Evolutionary conservation across 2,329 filamentous ascomycete genomes (phyloP).

Genomic region (Penicillium sp.): DNA sequence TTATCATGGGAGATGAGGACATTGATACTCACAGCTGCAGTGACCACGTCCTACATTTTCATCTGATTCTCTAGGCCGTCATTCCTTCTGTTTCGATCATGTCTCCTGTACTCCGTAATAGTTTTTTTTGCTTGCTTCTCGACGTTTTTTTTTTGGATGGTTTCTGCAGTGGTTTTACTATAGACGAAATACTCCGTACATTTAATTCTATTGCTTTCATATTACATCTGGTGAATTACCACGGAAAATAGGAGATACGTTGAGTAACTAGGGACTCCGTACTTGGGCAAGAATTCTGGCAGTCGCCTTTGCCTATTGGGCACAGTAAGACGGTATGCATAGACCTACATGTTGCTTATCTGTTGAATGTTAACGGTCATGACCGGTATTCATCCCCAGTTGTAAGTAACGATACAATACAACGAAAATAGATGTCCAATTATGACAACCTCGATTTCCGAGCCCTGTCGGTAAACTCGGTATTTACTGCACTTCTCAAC

Average conservation of each 20-base stretch:
- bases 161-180: neutral
- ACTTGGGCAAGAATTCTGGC: neutral
- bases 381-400: neutral
- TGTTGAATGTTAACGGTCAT: conserved; percentile 2
- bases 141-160: neutral
- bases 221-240: neutral
- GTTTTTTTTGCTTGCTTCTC: neutral
- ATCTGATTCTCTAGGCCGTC: neutral
- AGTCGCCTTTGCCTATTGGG: neutral
- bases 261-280: neutral
- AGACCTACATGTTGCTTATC: neutral
- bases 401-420: conserved; percentile 2
- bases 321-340: neutral
- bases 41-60: neutral
- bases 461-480: neutral
- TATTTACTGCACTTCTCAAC: neutral
- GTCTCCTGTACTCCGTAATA: neutral
- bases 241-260: neutral
- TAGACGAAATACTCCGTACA: neutral
- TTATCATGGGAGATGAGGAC: neutral
- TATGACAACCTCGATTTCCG: conserved; percentile 2
- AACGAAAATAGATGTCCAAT: neutral
- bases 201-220: neutral
- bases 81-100: neutral
- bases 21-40: neutral